Evolutionary conservation across 2,329 filamentous ascomycete genomes (phyloP).

Genomic region (Fusarium xylarioides): DNA sequence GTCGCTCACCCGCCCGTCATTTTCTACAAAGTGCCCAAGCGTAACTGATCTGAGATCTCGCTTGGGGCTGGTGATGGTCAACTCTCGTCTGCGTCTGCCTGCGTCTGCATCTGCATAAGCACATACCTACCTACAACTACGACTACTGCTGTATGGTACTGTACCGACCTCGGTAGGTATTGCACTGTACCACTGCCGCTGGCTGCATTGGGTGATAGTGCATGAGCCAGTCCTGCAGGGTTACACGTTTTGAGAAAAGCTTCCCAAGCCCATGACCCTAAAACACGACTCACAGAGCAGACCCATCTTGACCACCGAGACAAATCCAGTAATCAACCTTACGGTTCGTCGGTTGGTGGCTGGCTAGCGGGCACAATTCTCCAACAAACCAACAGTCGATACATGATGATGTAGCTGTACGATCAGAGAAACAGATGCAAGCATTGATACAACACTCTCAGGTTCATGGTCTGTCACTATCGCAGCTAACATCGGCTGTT

Average conservation of each 20-base stretch:
- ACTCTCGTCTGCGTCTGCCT: slow-evolving; percentile 33
- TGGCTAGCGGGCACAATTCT: slow-evolving; percentile 14
- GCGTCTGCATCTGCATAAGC: not conserved
- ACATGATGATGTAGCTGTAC: not conserved
- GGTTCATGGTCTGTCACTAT: not conserved
- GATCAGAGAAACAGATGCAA: slow-evolving; percentile 5
- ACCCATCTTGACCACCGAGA: slow-evolving; percentile 25
- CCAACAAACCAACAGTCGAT: slow-evolving; percentile 13
- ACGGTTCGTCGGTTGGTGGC: slow-evolving; percentile 5
- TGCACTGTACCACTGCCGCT: slow-evolving; percentile 1
- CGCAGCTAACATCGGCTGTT: not conserved
- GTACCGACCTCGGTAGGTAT: not conserved
- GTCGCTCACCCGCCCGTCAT: slow-evolving; percentile 25
- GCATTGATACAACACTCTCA: slow-evolving; percentile 16
- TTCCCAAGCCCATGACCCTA: slow-evolving; percentile 24
- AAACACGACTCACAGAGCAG: slow-evolving; percentile 12
- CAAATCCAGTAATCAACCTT: slow-evolving; percentile 21
- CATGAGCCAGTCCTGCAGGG: slow-evolving; percentile 37
- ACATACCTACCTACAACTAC: not conserved
- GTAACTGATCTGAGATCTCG: slow-evolving; percentile 42
- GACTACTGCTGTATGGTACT: not conserved
- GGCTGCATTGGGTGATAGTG: slow-evolving; percentile 35
- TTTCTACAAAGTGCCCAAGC: slow-evolving; percentile 25
- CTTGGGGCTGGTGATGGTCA: slow-evolving; percentile 33
- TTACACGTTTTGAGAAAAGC: slow-evolving; percentile 38